Base-by-base conservation (phyloP, 1,284 basidiomycete species). In the Takashimella koratensis region DNA sequence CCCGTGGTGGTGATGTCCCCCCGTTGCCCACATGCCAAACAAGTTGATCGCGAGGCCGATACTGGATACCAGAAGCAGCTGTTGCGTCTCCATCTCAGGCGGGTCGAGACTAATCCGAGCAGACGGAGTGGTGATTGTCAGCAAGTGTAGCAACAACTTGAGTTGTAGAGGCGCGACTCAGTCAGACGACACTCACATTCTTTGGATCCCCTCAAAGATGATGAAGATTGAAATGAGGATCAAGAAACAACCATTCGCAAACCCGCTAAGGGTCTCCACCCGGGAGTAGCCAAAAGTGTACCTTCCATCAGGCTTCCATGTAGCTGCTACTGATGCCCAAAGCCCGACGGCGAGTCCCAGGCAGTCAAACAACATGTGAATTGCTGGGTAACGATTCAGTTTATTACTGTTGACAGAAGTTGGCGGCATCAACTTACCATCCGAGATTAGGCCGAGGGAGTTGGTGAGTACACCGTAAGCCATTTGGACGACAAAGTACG, bases 331-430 rank as follows among this genome's bases (percentile, higher is more conserved):
- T 23, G 90, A 94, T 2, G 96, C 96, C 58, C 97, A 86, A 1
- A 99, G 80, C 2, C 96, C 96, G 62, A 99, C 91, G 0, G 85
- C 95, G 53, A 98, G 92, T 2, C 95, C 95, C 79, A 97, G 86
- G 69, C 96, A 98, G 77, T 99, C 96, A 67, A 99, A 99, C 22
- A 94, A 90, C 96, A 98, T 98, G 72, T 99, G 96, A 48, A 99
- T 98, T 12, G 96, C 95, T 96, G 61, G 2, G 4, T 44, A 48
- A 30, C 2, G 3, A 23, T 61, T n/a, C n/a, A n/a, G n/a, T n/a
- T n/a, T n/a, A n/a, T n/a, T n/a, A n/a, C n/a, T n/a, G n/a, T n/a
- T n/a, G n/a, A n/a, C 27, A 42, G 22, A 16, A n/a, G 8, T 16
- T 21, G 42, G 20, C 6, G 6, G 2, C 20, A 16, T 11, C 3